Evolutionary conservation across 768 basidiomycete species (phyloP).

Genomic region (Xerocomus brunneocitrinus): DNA sequence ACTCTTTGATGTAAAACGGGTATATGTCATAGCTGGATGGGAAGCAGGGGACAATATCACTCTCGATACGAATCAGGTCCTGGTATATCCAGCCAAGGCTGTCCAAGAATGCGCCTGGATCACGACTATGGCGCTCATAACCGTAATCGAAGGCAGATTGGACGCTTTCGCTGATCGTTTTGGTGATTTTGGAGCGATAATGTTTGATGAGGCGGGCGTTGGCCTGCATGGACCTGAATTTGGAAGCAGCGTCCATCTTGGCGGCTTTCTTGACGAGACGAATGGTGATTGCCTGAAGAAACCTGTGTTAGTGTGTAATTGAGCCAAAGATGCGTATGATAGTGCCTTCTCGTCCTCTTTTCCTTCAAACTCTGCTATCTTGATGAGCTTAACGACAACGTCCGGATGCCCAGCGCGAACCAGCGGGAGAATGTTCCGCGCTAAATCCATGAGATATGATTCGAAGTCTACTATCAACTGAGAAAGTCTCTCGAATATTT

Average conservation of each 20-base stretch:
- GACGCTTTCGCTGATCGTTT: slow-evolving; percentile 75
- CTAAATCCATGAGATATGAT: slow-evolving; percentile 73
- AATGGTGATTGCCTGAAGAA: slow-evolving; percentile 79
- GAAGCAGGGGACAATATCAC: slow-evolving; percentile 86
- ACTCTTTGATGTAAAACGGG: slow-evolving; percentile 76
- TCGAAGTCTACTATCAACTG: slow-evolving; percentile 81
- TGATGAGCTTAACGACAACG: slow-evolving; percentile 88
- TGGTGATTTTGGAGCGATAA: slow-evolving; percentile 86
- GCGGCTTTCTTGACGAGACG: slow-evolving; percentile 92
- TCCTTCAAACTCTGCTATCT: slow-evolving; percentile 91
- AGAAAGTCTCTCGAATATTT: slow-evolving; percentile 84
- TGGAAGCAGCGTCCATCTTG: slow-evolving; percentile 87
- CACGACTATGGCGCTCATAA: slow-evolving; percentile 54
- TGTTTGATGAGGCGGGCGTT: slow-evolving; percentile 92
- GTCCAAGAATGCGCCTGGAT: slow-evolving; percentile 72
- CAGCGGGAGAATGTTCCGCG: slow-evolving; percentile 71
- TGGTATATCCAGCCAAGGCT: slow-evolving; percentile 88
- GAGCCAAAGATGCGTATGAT: neutral
- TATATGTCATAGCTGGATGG: slow-evolving; percentile 90
- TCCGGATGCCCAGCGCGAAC: slow-evolving; percentile 74
- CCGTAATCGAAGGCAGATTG: slow-evolving; percentile 64
- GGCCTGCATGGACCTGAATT: slow-evolving; percentile 90
- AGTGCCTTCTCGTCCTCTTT: slow-evolving; percentile 89
- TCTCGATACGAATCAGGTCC: slow-evolving; percentile 89
- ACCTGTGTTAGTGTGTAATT: neutral